These are phyloP conservation scores for Heterobasidion annosum DNA, from an alignment of 1,284 basidiomycete genomes.

Conservation along the genomic window DNA sequence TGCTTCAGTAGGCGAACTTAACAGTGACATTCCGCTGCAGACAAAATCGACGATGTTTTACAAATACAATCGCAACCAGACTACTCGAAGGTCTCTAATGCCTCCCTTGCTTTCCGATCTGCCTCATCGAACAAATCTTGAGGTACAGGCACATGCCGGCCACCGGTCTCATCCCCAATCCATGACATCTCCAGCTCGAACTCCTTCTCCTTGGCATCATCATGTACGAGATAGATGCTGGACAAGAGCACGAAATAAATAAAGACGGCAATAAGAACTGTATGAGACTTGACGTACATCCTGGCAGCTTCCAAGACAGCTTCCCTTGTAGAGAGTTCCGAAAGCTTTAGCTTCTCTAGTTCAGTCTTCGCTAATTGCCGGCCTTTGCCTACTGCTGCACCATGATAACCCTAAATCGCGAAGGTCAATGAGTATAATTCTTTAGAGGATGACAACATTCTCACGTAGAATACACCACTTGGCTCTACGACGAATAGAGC, in stretches of 20 bases:
- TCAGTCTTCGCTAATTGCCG: conserved; percentile 97
- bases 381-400: conserved; percentile 94
- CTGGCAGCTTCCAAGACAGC: conserved; percentile 92
- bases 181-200: conserved; percentile 98
- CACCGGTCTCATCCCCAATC: conserved; percentile 84
- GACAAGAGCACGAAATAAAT: neutral
- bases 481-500: conserved; percentile 91
- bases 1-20: neutral
- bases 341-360: conserved; percentile 89
- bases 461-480: conserved; percentile 84
- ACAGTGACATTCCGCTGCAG: too few species aligned
- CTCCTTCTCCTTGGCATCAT: conserved; percentile 95
- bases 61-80: conserved; percentile 13
- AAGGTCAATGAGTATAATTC: neutral
- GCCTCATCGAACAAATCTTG: conserved; percentile 81
- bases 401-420: conserved; percentile 74
- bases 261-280: neutral
- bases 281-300: conserved; percentile 55
- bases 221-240: conserved; percentile 96
- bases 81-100: conserved; percentile 84
- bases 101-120: conserved; percentile 82
- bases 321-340: conserved; percentile 71
- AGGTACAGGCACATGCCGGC: conserved; percentile 78
- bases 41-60: neutral
- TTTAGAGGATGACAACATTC: neutral